Conservation (phyloP, 495 filamentous ascomycete species). For the Corynascus novoguineensis region DNA sequence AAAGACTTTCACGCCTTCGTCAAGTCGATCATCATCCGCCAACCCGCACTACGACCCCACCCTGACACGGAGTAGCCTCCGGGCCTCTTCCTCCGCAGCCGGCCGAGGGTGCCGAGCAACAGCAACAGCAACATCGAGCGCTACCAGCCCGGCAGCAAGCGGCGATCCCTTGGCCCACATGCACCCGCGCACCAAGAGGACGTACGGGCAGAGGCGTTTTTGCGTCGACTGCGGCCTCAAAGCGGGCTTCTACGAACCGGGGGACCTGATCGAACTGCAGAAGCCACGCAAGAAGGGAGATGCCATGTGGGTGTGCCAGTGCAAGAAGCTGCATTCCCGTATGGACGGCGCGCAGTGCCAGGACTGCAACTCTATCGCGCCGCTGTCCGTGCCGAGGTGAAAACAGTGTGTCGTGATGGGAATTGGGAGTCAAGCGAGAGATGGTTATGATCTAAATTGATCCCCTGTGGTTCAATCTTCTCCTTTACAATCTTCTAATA, state of each 20-base stretch:
- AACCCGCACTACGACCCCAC: slow-evolving; percentile 29
- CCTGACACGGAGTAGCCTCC: slow-evolving; percentile 22
- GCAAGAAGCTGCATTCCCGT: slow-evolving; percentile 14
- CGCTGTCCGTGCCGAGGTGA: background rate
- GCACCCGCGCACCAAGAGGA: slow-evolving; percentile 19
- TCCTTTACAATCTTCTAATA: no score
- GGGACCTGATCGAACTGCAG: slow-evolving; percentile 24
- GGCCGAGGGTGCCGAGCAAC: background rate
- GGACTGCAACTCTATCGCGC: slow-evolving; percentile 8
- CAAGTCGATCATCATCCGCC: slow-evolving; percentile 12
- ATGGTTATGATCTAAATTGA: background rate
- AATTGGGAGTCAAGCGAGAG: no score
- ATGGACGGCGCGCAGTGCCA: slow-evolving; percentile 9
- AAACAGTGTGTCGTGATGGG: no score
- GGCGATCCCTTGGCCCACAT: background rate
- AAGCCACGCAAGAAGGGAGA: slow-evolving; percentile 3
- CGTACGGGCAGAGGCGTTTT: slow-evolving; percentile 22
- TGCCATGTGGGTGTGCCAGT: slow-evolving; percentile 29
- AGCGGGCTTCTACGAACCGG: slow-evolving; percentile 19
- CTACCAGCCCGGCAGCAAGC: background rate
- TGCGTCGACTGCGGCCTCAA: slow-evolving; percentile 28
- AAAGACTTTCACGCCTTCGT: background rate
- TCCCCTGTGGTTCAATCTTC: no score
- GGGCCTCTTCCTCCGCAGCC: background rate
- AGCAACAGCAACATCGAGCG: background rate